Evolutionary conservation across 768 basidiomycete genomes (phyloP).

Genomic region (Collybia sordida): DNA sequence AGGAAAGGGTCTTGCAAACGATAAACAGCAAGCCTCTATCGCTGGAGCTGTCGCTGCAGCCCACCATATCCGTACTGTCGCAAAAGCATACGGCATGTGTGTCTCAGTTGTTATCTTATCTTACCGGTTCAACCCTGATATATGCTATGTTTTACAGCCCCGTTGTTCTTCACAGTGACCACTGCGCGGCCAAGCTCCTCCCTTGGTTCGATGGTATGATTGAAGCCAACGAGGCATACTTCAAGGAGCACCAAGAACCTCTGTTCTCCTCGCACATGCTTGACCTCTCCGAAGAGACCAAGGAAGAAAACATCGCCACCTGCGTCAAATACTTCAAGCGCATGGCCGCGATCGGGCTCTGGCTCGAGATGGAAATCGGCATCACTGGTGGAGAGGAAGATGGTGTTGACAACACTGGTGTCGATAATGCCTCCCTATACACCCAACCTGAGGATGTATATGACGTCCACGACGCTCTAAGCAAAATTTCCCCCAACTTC

Average conservation of each 20-base stretch:
- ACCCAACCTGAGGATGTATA: conserved; percentile 97
- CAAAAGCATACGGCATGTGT: conserved; percentile 91
- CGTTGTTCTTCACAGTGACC: conserved; percentile 96
- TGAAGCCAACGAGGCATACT: conserved; percentile 91
- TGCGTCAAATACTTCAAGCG: conserved; percentile 95
- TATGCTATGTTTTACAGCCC: conserved; percentile 51
- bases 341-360: conserved; percentile 88
- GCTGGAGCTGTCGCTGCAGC: conserved; percentile 92
- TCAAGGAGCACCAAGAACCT: conserved; percentile 81
- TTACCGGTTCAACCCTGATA: background rate
- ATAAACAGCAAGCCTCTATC: conserved; percentile 93
- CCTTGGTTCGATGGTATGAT: conserved; percentile 99
- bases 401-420: conserved; percentile 95
- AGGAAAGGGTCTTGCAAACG: conserved; percentile 94
- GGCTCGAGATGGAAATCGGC: conserved; percentile 99
- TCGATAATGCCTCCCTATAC: conserved; percentile 93
- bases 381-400: conserved; percentile 99
- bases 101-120: conserved; percentile 26
- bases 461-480: conserved; percentile 86
- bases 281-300: conserved; percentile 90
- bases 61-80: conserved; percentile 84
- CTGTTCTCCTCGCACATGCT: conserved; percentile 99
- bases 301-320: conserved; percentile 91
- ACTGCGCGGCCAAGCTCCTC: conserved; percentile 97
- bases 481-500: conserved; percentile 87